phyloP scores from a whole-genome alignment of 768 basidiomycete genomes.

The Mycena rebaudengoi region DNA sequence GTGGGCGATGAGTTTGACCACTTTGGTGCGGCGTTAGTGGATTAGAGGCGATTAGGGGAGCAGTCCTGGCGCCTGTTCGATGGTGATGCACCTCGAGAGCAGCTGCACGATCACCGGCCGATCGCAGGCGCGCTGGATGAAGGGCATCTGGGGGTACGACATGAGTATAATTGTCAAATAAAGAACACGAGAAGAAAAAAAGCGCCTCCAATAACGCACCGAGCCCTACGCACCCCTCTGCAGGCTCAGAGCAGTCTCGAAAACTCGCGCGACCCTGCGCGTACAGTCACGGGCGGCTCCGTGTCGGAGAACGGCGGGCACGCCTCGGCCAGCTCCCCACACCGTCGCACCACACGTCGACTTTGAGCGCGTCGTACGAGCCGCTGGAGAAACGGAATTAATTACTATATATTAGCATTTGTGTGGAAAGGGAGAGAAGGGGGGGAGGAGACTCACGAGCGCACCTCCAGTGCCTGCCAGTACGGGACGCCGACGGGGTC shows the following conservation, averaged over 20 bases:
- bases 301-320: constrained; percentile 73
- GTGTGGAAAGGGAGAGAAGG: neutral
- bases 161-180: neutral
- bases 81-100: constrained; percentile 70
- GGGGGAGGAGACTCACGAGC: constrained; percentile 59
- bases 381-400: constrained; percentile 57
- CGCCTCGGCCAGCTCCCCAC: constrained; percentile 89
- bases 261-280: constrained; percentile 79
- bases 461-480: constrained; percentile 86
- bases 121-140: constrained; percentile 74
- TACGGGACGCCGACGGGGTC: constrained; percentile 78
- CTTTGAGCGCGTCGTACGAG: constrained; percentile 75
- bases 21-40: too few relatives aligned
- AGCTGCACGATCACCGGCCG: constrained; percentile 73
- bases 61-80: constrained; percentile 60
- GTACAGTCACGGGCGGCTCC: constrained; percentile 66
- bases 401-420: constrained; percentile 20
- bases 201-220: constrained; percentile 50
- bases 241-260: constrained; percentile 69
- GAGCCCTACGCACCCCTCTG: constrained; percentile 58
- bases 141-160: constrained; percentile 57
- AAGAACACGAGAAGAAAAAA: too few relatives aligned
- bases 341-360: constrained; percentile 84
- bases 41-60: too few relatives aligned
- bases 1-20: too few relatives aligned